Percentiles rank a stretch among this genome's conserved stretches.
phyloP scores from a whole-genome alignment of 192 early-diverging fungal genomes.

The Backusella macrospora region DNA sequence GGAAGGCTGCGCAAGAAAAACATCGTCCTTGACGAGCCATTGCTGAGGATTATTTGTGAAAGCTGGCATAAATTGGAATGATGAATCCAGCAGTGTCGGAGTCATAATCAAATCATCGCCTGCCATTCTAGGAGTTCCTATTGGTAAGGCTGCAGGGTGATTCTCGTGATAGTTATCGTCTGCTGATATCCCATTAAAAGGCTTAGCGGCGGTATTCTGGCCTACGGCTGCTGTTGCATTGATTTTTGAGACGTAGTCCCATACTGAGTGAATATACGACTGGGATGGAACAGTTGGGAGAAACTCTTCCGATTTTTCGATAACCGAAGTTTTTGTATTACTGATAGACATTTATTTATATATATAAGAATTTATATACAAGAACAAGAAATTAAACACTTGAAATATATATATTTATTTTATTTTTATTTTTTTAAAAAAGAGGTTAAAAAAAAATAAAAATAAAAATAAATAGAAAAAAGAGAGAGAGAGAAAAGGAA shows the following conservation, averaged over 20 bases:
- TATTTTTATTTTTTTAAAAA: slow-evolving; percentile 6
- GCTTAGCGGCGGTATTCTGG: slow-evolving; percentile 4
- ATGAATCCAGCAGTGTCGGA: slow-evolving; percentile 8
- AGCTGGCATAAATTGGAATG: slow-evolving; percentile 13
- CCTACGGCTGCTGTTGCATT: background rate
- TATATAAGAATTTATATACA: slow-evolving; percentile 1
- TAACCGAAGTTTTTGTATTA: slow-evolving; percentile 15
- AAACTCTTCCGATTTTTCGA: slow-evolving; percentile 13
- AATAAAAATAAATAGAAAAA: slow-evolving; percentile 7
- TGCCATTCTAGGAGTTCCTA: slow-evolving; percentile 27
- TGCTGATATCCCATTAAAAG: slow-evolving; percentile 15
- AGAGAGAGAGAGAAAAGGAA: background rate
- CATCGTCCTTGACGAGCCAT: slow-evolving; percentile 24
- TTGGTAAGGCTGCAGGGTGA: slow-evolving; percentile 25
- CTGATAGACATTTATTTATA: slow-evolving; percentile 12
- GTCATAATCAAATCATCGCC: slow-evolving; percentile 21
- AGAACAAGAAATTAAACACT: background rate
- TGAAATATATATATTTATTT: background rate
- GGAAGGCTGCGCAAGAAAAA: slow-evolving; percentile 24
- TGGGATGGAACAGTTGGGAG: slow-evolving; percentile 14
- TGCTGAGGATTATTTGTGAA: background rate
- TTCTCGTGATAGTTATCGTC: slow-evolving; percentile 20
- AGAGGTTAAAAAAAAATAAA: slow-evolving; percentile 6
- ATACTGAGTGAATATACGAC: slow-evolving; percentile 8
- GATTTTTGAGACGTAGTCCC: slow-evolving; percentile 16